These are phyloP conservation scores for Mucor velutinosus DNA, from an alignment of 371 early-diverging fungal species.

Conservation along the genomic window DNA sequence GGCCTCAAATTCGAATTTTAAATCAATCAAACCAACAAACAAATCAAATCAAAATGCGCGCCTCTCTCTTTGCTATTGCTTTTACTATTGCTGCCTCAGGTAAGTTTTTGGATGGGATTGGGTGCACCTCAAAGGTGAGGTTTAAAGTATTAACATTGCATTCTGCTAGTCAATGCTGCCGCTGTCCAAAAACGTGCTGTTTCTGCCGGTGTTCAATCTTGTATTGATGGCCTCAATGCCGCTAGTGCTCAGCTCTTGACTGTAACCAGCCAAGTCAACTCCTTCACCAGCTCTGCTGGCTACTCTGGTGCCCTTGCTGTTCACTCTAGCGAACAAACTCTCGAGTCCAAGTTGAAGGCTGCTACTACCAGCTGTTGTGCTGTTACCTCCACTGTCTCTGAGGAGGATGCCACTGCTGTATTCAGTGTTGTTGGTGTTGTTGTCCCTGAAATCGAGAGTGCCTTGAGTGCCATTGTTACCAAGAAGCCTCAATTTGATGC, in stretches of 20 bases:
- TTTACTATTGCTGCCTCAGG: conserved; percentile 23
- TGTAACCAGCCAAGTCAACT: conserved; percentile 15
- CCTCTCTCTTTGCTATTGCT: conserved; percentile 6
- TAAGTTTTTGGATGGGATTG: conserved; percentile 6
- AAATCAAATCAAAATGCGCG: not conserved
- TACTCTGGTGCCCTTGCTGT: conserved; percentile 19
- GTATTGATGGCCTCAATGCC: conserved; percentile 9
- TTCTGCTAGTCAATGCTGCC: conserved; percentile 25
- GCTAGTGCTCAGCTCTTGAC: conserved; percentile 10
- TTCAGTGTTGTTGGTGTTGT: conserved; percentile 7
- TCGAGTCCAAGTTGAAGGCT: conserved; percentile 12
- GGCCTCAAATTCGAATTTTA: not conserved
- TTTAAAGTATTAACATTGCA: too few relatives aligned
- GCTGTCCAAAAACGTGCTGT: conserved; percentile 17
- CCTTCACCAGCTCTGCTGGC: conserved; percentile 13
- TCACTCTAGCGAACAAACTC: conserved; percentile 7
- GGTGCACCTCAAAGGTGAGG: not conserved
- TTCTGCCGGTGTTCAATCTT: conserved; percentile 6
- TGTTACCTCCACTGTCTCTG: not conserved
- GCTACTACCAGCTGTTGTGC: conserved; percentile 22
- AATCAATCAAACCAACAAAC: not conserved
- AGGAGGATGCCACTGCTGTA: conserved; percentile 23
- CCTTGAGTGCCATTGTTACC: conserved; percentile 12
- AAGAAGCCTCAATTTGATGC: conserved; percentile 21
- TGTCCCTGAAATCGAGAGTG: conserved; percentile 11